Conservation (phyloP, 805 yeast genomes). For the Monosporozyma unispora region DNA sequence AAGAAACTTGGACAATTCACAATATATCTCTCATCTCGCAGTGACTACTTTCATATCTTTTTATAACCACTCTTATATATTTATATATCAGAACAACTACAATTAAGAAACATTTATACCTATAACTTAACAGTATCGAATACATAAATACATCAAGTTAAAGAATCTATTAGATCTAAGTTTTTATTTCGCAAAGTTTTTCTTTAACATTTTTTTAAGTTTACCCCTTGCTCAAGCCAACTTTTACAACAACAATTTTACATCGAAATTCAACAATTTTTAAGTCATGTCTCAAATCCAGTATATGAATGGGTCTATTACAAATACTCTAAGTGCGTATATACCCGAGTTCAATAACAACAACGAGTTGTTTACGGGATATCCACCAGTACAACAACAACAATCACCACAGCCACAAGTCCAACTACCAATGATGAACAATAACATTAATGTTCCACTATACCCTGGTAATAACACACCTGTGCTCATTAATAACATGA, state of each 20-base stretch:
- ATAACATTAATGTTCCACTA: not conserved
- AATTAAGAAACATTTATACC: too few relatives aligned
- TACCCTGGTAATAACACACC: not conserved
- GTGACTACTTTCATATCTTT: too few relatives aligned
- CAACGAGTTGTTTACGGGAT: not conserved
- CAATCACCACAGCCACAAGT: not conserved
- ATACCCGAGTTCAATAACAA: not conserved
- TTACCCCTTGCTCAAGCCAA: slow-evolving; percentile 1
- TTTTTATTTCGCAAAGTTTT: not conserved
- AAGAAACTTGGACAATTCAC: too few relatives aligned
- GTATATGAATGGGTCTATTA: not conserved
- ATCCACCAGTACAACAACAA: not conserved
- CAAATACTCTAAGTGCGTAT: not conserved
- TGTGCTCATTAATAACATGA: slow-evolving; percentile 1
- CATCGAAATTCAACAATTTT: not conserved
- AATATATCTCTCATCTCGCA: too few relatives aligned
- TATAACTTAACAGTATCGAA: too few relatives aligned
- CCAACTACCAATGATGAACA: not conserved
- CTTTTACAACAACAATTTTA: not conserved
- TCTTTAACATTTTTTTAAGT: not conserved
- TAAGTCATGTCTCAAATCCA: not conserved
- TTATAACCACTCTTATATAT: too few relatives aligned
- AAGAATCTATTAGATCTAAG: too few relatives aligned
- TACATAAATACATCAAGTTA: too few relatives aligned
- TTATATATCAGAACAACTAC: too few relatives aligned